Evolutionary conservation across 2,329 filamentous ascomycete species (phyloP), one percentile per base, ranked within the genome.

Genomic region (Colletotrichum paranaense): DNA sequence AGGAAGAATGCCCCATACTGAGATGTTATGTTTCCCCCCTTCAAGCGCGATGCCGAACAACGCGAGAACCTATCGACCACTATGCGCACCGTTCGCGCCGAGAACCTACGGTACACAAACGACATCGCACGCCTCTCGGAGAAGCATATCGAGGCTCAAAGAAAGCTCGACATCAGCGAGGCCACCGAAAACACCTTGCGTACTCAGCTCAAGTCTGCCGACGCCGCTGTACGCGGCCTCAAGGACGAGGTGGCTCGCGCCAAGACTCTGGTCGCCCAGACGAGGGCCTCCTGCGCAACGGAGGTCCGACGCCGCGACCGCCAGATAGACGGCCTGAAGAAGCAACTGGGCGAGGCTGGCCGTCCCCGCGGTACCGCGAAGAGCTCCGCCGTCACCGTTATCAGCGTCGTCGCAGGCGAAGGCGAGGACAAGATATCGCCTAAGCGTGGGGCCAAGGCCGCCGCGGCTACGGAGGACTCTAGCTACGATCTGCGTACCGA

Each of bases 271-370:
- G 91, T 98, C 2, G 90, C 93, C 35, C 96, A 98, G 82, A 93
- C 97, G 2, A 92, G 96, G 74, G 91, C 93, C 7, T 92, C 95
- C 75, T 98, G 95, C 82, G 92, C 95, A 62, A 97, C 95, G 76
- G 97, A 99, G 79, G 90, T 98, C 58, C 92, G 96, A 74, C 96
- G 97, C 79, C 91, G 96, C 55, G 97, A 99, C 80, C 88, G 95
- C 57, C 94, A 98, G 82, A 92, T 98, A 76, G 94, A 97, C 75
- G 92, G 92, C 53, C 86, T 99, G 75, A 98, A 98, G 86, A 93
- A 92, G 77, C 95, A 98, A 80, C 88, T 98, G 74, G 88, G 91
- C 3, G 94, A 97, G 67, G 89, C 90, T 79, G 90, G 88, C 59
- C 89, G 91, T 75, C 91, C 88, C 76, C 88, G 88, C 78, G 90